These are phyloP conservation scores for Candida pini DNA, from an alignment of 805 yeast species.

Conservation along the genomic window DNA sequence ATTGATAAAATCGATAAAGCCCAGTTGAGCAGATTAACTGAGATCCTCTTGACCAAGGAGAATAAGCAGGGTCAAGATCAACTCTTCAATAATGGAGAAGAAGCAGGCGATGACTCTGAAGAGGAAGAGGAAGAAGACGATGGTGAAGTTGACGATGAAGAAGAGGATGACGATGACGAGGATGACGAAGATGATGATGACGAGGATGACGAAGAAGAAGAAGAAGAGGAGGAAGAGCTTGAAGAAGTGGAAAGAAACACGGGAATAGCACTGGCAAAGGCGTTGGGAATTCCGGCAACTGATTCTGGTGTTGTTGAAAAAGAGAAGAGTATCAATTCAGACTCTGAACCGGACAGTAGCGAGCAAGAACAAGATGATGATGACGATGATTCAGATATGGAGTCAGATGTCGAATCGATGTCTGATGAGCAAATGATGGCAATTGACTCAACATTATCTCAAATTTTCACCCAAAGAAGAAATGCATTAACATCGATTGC, in stretches of 20 bases:
- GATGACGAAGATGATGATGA: conserved; percentile 32
- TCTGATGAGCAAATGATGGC: conserved; percentile 97
- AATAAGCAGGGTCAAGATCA: conserved; percentile 74
- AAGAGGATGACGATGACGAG: conserved; percentile 30
- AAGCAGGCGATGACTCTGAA: conserved; percentile 38
- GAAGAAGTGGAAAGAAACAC: conserved; percentile 39
- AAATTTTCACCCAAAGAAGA: conserved; percentile 78
- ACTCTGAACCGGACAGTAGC: conserved; percentile 15
- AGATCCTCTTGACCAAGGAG: conserved; percentile 61
- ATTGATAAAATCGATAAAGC: conserved; percentile 37
- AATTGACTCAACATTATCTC: conserved; percentile 75
- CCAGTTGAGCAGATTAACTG: conserved; percentile 46
- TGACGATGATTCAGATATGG: conserved; percentile 45
- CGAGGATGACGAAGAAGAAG: conserved; percentile 34
- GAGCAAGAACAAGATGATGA: conserved; percentile 35
- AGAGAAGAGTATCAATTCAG: conserved; percentile 5
- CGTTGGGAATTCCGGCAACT: conserved; percentile 55
- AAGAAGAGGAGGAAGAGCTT: conserved; percentile 27
- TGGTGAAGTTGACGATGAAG: conserved; percentile 27
- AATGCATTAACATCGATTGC: conserved; percentile 47
- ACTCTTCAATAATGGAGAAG: conserved; percentile 63
- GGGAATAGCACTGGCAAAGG: conserved; percentile 61
- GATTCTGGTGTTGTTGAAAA: conserved; percentile 43
- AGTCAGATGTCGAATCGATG: conserved; percentile 73
- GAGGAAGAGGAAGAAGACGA: conserved; percentile 40